A percentile compares a stretch with the other conserved stretches of the same genome.
Evolutionary conservation across 805 yeast genomes (phyloP).

Genomic region (Clavispora fructus): DNA sequence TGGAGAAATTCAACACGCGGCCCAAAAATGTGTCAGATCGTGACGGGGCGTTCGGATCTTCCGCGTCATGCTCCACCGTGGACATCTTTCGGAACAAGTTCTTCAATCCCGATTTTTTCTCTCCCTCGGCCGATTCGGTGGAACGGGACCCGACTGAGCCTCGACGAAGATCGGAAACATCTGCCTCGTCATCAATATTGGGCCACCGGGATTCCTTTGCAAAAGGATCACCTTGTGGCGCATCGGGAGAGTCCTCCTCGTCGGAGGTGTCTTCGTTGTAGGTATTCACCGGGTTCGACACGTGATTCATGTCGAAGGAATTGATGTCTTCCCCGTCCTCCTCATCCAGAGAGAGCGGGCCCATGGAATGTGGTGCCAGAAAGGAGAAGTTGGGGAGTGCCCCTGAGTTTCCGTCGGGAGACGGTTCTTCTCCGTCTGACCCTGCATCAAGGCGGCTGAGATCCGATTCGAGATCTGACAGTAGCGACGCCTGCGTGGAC

Average conservation of each 20-base stretch:
- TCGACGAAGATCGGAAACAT: slow-evolving; percentile 5
- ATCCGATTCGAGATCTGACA: neutral
- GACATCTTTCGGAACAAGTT: slow-evolving; percentile 31
- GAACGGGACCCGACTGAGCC: slow-evolving; percentile 8
- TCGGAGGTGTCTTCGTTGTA: slow-evolving; percentile 15
- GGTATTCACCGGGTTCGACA: neutral
- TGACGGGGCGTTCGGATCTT: slow-evolving; percentile 13
- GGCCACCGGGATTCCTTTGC: slow-evolving; percentile 14
- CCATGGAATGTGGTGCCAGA: slow-evolving; percentile 1
- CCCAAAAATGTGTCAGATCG: slow-evolving; percentile 37
- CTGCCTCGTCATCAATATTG: slow-evolving; percentile 18
- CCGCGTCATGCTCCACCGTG: slow-evolving; percentile 23
- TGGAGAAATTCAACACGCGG: slow-evolving; percentile 22
- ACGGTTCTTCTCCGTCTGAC: slow-evolving; percentile 4
- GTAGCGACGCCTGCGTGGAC: slow-evolving; percentile 12
- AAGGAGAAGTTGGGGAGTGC: slow-evolving; percentile 12
- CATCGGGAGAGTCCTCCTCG: neutral
- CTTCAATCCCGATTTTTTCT: slow-evolving; percentile 2
- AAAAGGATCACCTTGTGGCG: neutral
- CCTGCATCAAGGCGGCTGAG: slow-evolving; percentile 2
- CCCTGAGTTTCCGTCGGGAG: slow-evolving; percentile 6
- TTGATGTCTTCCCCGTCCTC: neutral
- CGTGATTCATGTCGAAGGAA: neutral
- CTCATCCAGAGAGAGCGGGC: neutral
- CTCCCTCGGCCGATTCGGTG: slow-evolving; percentile 16